Conservation (phyloP, 305 asterid genomes). For the Fraxinus dipetala region DNA sequence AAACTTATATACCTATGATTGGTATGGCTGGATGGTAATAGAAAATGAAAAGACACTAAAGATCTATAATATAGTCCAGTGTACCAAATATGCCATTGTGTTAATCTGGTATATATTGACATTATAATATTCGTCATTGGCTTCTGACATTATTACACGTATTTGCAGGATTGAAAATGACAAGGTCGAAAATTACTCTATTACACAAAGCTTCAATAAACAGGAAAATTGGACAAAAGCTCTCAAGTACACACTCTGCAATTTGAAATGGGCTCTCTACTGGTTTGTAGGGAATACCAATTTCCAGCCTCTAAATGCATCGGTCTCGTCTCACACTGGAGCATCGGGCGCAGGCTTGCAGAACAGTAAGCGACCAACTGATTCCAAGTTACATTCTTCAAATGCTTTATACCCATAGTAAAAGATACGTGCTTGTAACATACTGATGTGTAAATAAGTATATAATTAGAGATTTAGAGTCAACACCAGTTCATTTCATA, state of each 20-base stretch:
- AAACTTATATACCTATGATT: background rate
- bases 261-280: constrained; percentile 95
- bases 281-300: constrained; percentile 96
- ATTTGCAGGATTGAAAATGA: constrained; percentile 85
- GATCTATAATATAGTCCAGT: background rate
- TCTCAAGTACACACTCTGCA: constrained; percentile 91
- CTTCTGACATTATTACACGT: background rate
- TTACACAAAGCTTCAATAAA: constrained; percentile 93
- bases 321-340: constrained; percentile 54
- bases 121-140: background rate
- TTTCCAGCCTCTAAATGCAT: constrained; percentile 79
- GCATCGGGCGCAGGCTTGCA: constrained; percentile 51
- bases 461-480: background rate
- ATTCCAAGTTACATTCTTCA: constrained; percentile 41
- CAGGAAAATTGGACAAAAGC: constrained; percentile 99
- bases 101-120: background rate
- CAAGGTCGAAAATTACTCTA: constrained; percentile 85
- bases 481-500: background rate
- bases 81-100: background rate
- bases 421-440: constrained; percentile 19
- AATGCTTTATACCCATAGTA: constrained; percentile 16
- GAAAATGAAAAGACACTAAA: background rate
- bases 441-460: constrained; percentile 11
- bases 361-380: constrained; percentile 46
- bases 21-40: background rate